These are phyloP conservation scores for Incumbomyces delicatus DNA, from an alignment of 2,329 filamentous ascomycete genomes.

Conservation along the genomic window DNA sequence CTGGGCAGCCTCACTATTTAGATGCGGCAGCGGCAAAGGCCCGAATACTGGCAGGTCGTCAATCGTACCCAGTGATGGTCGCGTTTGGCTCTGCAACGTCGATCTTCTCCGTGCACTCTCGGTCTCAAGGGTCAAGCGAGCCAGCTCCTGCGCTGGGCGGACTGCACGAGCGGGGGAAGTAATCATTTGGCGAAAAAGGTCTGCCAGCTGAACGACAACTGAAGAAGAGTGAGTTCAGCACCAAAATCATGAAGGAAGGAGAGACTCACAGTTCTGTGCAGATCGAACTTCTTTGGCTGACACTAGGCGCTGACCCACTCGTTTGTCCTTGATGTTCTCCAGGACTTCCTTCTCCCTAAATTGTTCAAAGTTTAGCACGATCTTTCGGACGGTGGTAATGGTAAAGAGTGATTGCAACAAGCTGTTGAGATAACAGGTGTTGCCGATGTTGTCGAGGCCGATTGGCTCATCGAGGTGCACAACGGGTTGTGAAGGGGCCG, in stretches of 20 bases:
- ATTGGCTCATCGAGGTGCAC: conserved; percentile 53
- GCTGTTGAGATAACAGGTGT: conserved; percentile 97
- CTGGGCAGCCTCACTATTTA: background rate
- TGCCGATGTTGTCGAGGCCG: conserved; percentile 85
- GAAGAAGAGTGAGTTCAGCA: conserved; percentile 16
- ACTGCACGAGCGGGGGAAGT: conserved; percentile 53
- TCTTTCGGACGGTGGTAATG: conserved; percentile 66
- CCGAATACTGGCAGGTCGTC: conserved; percentile 13
- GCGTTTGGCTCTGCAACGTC: conserved; percentile 23
- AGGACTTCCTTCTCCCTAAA: conserved; percentile 59
- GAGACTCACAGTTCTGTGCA: conserved; percentile 63
- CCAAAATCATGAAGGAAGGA: conserved; percentile 6
- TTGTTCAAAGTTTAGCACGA: conserved; percentile 66
- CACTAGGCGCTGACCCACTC: conserved; percentile 65
- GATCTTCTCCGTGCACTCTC: conserved; percentile 43
- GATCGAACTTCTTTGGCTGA: conserved; percentile 47
- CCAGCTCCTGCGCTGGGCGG: conserved; percentile 64
- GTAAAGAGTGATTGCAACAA: conserved; percentile 93
- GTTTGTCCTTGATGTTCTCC: conserved; percentile 53
- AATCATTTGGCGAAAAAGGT: conserved; percentile 62
- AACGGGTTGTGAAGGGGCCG: conserved; percentile 27
- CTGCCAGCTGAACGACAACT: conserved; percentile 67
- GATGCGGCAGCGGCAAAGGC: conserved; percentile 10
- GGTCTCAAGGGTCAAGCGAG: conserved; percentile 65
- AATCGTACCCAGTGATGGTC: conserved; percentile 19